phyloP scores from a whole-genome alignment of 164 flowering plant genomes.

The Akebia trifoliata region DNA sequence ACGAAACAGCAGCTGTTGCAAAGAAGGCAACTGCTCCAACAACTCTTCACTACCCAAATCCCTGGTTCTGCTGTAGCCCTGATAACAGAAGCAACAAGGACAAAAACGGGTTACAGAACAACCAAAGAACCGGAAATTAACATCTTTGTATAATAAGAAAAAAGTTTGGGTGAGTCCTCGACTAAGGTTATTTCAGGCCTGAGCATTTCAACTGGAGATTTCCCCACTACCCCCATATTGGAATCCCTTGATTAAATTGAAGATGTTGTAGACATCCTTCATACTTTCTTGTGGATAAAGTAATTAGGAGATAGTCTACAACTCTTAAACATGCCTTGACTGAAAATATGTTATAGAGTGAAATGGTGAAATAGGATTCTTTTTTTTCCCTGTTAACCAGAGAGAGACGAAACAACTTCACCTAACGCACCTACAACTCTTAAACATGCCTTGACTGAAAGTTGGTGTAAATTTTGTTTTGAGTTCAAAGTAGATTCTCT shows the following conservation, averaged over 20 bases:
- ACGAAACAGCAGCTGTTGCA: constrained; percentile 88
- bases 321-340: neutral
- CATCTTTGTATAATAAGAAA: neutral
- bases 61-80: constrained; percentile 92
- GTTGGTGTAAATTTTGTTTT: too few relatives aligned
- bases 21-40: constrained; percentile 90
- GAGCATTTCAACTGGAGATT: neutral
- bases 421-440: too few relatives aligned
- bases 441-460: neutral
- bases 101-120: neutral
- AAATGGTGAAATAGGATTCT: too few relatives aligned
- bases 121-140: neutral
- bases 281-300: neutral
- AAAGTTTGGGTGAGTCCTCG: neutral
- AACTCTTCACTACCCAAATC: constrained; percentile 79
- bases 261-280: neutral
- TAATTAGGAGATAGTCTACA: neutral
- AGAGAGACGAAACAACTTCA: too few relatives aligned
- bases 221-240: neutral
- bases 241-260: neutral
- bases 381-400: too few relatives aligned
- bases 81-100: constrained; percentile 14
- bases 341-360: too few relatives aligned
- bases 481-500: too few relatives aligned
- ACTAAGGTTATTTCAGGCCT: neutral